Conservation (phyloP, 2,329 filamentous ascomycete genomes). For the Arthroderma sp. region DNA sequence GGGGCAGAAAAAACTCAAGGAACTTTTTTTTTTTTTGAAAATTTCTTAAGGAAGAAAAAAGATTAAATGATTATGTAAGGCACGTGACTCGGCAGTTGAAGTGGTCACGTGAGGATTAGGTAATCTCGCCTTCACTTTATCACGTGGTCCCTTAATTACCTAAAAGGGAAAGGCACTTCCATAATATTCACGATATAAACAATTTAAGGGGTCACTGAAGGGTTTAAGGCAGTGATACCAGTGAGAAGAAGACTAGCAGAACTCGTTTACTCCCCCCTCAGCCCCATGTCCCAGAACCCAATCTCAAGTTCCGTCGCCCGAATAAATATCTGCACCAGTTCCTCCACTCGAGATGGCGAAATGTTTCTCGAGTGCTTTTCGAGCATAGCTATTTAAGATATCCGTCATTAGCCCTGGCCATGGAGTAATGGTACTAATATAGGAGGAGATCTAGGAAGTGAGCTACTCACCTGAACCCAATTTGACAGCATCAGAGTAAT, state of each 20-base stretch:
- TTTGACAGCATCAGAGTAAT: slow-evolving; percentile 61
- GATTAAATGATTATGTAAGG: background rate
- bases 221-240: background rate
- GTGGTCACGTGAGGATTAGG: background rate
- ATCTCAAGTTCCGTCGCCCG: slow-evolving; percentile 73
- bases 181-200: too few relatives aligned
- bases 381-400: slow-evolving; percentile 48
- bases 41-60: background rate
- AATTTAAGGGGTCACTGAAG: too few relatives aligned
- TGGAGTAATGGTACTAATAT: background rate
- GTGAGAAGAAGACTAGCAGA: background rate
- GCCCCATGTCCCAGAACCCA: slow-evolving; percentile 62
- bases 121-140: background rate
- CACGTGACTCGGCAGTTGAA: too few relatives aligned
- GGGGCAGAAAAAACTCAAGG: background rate
- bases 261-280: slow-evolving; percentile 18
- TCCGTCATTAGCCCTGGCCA: slow-evolving; percentile 10
- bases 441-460: too few relatives aligned
- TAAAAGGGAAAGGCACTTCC: too few relatives aligned
- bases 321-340: slow-evolving; percentile 72
- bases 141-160: too few relatives aligned
- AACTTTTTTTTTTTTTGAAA: background rate
- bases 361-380: slow-evolving; percentile 64
- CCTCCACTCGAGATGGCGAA: slow-evolving; percentile 63
- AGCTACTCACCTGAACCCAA: slow-evolving; percentile 52